Evolutionary conservation across 2,329 filamentous ascomycete species (phyloP).

Genomic region (Aspergillus felis): DNA sequence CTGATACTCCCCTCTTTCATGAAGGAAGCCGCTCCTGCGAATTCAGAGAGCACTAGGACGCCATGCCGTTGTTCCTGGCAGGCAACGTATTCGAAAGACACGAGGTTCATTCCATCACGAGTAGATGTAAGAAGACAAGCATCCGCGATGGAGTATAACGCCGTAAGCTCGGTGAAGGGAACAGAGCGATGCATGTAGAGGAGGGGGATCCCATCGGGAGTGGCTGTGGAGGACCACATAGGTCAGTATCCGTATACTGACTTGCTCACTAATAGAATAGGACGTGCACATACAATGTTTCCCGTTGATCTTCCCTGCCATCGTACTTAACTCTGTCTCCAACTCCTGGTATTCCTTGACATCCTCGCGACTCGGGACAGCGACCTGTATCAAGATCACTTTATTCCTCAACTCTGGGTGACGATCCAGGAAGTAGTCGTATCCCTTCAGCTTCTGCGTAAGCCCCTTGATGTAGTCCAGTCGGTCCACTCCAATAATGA

Average conservation of each 20-base stretch:
- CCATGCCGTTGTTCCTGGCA: conserved; percentile 82
- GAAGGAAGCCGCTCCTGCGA: conserved; percentile 89
- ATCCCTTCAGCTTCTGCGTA: conserved; percentile 86
- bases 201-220: conserved; percentile 92
- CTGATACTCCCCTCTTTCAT: conserved; percentile 76
- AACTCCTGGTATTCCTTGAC: conserved; percentile 96
- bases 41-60: conserved; percentile 89
- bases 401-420: conserved; percentile 93
- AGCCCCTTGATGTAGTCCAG: conserved; percentile 97
- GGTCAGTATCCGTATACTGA: not conserved
- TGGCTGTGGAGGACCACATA: conserved; percentile 49
- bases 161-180: conserved; percentile 88
- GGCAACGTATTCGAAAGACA: conserved; percentile 95
- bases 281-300: conserved; percentile 60
- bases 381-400: conserved; percentile 88
- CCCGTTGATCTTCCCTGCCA: conserved; percentile 91
- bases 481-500: conserved; percentile 89
- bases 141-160: conserved; percentile 83
- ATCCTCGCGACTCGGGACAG: conserved; percentile 76
- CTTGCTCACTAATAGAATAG: not conserved
- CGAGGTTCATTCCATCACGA: conserved; percentile 94
- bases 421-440: conserved; percentile 87
- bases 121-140: conserved; percentile 85
- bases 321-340: conserved; percentile 82
- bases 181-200: conserved; percentile 94